Evolutionary conservation across 2,329 filamentous ascomycete species (phyloP).

Genomic region (Colletotrichum graminicola): DNA sequence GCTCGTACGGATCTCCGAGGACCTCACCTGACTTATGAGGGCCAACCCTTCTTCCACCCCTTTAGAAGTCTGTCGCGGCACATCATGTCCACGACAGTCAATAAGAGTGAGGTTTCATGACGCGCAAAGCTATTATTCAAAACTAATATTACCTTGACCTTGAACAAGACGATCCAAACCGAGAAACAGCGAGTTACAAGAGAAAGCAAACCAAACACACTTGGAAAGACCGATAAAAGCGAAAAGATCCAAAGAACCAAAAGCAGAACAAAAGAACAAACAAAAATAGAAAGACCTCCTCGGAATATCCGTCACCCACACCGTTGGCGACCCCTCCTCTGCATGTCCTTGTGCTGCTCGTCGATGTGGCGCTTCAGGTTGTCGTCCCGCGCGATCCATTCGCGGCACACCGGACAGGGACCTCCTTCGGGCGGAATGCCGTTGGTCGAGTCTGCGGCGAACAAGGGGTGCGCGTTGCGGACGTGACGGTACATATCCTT

Average conservation of each 20-base stretch:
- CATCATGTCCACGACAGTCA: too few relatives aligned
- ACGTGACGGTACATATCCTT: background rate
- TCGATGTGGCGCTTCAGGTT: background rate
- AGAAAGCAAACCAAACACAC: background rate
- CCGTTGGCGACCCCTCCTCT: background rate
- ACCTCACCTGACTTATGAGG: too few relatives aligned
- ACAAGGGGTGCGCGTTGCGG: background rate
- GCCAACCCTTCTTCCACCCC: too few relatives aligned
- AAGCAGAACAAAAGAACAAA: background rate
- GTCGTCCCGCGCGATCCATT: background rate
- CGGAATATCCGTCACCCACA: background rate
- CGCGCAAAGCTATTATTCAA: background rate
- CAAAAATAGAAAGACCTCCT: background rate
- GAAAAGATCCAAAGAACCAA: background rate
- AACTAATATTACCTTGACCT: background rate
- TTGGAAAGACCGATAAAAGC: background rate
- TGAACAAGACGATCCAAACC: background rate
- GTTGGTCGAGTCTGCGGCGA: background rate
- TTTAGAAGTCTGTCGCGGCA: too few relatives aligned
- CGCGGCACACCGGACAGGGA: background rate
- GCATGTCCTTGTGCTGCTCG: background rate
- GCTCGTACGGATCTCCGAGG: too few relatives aligned
- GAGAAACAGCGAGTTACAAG: background rate
- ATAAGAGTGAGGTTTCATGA: background rate
- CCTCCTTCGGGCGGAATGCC: background rate